phyloP scores from a whole-genome alignment of 495 filamentous ascomycete genomes.

The Aspergillus homomorphus region DNA sequence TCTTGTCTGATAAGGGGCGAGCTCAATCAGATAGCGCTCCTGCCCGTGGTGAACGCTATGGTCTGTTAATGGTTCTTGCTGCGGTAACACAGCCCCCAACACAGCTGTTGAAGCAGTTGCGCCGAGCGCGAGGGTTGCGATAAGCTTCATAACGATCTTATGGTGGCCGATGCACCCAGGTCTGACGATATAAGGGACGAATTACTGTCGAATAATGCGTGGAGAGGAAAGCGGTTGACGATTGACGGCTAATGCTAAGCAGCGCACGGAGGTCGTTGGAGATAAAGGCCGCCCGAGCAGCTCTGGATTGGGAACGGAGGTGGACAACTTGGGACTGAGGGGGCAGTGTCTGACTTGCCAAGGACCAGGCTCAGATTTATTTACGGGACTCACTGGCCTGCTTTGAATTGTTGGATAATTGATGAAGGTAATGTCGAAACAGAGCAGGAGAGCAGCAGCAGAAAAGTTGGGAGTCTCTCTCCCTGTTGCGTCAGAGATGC shows the following conservation, averaged over 20 bases:
- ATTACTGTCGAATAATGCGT: not conserved
- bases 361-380: not conserved
- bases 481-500: slow-evolving; percentile 3
- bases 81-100: slow-evolving; percentile 35
- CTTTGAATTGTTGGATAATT: not conserved
- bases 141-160: slow-evolving; percentile 12
- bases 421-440: not conserved
- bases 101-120: slow-evolving; percentile 25
- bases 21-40: slow-evolving; percentile 75
- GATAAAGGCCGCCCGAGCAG: not conserved
- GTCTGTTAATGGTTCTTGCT: slow-evolving; percentile 35
- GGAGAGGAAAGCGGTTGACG: not conserved
- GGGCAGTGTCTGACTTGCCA: not conserved
- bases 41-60: slow-evolving; percentile 28
- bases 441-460: not conserved
- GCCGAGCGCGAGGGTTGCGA: slow-evolving; percentile 14
- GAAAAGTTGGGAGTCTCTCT: not conserved
- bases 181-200: not conserved
- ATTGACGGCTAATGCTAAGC: not conserved
- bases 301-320: not conserved
- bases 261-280: not conserved
- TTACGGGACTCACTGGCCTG: not conserved
- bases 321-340: not conserved
- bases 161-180: not conserved
- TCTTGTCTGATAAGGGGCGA: slow-evolving; percentile 75